Evolutionary conservation across 805 yeast genomes (phyloP).

Genomic region (Candida insectalens): DNA sequence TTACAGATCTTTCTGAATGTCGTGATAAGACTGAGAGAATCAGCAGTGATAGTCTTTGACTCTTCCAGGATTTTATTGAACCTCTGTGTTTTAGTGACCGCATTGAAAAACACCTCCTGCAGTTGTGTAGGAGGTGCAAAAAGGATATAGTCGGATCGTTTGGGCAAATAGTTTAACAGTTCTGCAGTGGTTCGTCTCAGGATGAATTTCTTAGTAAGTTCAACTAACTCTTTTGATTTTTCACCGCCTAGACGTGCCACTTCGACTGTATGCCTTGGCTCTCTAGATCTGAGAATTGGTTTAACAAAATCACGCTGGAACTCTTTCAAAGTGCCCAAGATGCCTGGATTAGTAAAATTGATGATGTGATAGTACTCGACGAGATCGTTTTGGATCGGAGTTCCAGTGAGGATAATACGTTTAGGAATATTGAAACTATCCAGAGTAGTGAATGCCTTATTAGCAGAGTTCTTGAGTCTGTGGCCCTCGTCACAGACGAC

Average conservation of each 20-base stretch:
- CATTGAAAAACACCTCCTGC: conserved; percentile 48
- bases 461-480: conserved; percentile 64
- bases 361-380: conserved; percentile 72
- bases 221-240: conserved; percentile 53
- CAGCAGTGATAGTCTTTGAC: conserved; percentile 6
- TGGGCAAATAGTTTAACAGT: conserved; percentile 48
- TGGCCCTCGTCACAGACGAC: conserved; percentile 95
- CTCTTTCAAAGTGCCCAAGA: conserved; percentile 49
- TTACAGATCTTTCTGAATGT: conserved; percentile 75
- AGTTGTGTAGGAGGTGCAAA: conserved; percentile 66
- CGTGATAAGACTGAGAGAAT: conserved; percentile 59
- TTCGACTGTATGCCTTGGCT: conserved; percentile 37
- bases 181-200: conserved; percentile 64
- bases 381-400: conserved; percentile 76
- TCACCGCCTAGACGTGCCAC: conserved; percentile 48
- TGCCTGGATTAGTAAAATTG: conserved; percentile 78
- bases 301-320: conserved; percentile 53
- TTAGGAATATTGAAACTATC: conserved; percentile 42
- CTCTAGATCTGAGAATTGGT: conserved; percentile 71
- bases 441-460: conserved; percentile 61
- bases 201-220: conserved; percentile 55
- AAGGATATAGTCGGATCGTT: conserved; percentile 64
- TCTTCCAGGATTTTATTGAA: conserved; percentile 24
- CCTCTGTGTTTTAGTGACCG: conserved; percentile 31
- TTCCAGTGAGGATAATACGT: conserved; percentile 60